phyloP scores from a whole-genome alignment of 495 filamentous ascomycete genomes.

The Entonaema liquescens region DNA sequence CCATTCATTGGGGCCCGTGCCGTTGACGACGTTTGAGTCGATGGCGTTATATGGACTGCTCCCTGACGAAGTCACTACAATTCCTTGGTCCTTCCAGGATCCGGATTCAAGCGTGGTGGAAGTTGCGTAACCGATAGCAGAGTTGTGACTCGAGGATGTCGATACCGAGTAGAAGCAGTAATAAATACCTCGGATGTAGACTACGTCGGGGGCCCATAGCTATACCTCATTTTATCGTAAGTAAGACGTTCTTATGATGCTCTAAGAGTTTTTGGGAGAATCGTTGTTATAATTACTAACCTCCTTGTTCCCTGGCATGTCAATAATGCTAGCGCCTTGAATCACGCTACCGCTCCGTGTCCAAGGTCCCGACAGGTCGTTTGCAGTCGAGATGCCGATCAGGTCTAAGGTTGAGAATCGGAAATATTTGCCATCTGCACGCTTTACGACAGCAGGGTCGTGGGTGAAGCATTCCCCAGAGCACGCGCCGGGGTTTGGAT shows the following conservation, averaged over 20 bases:
- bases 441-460: constrained; percentile 61
- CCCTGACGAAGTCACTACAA: constrained; percentile 49
- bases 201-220: constrained; percentile 68
- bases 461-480: constrained; percentile 62
- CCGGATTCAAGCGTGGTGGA: constrained; percentile 63
- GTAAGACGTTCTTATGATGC: constrained; percentile 4
- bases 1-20: constrained; percentile 47
- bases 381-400: constrained; percentile 62
- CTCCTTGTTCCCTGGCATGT: constrained; percentile 56
- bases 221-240: constrained; percentile 1
- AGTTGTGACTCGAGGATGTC: constrained; percentile 63
- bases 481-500: constrained; percentile 59
- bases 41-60: constrained; percentile 68
- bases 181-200: constrained; percentile 62
- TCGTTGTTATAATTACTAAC: constrained; percentile 57
- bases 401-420: constrained; percentile 67
- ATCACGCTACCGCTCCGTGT: constrained; percentile 60
- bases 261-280: no score
- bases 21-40: constrained; percentile 65
- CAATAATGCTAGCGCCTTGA: constrained; percentile 59
- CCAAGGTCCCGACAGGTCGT: constrained; percentile 67
- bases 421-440: constrained; percentile 69
- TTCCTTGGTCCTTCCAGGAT: constrained; percentile 61
- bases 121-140: constrained; percentile 69
- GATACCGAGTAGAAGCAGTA: constrained; percentile 61